A percentile compares a stretch with the other conserved stretches of the same genome.
These are phyloP conservation scores for Micromonas pusilla DNA, from an alignment of 139 green algal genomes.

Conservation along the genomic window DNA sequence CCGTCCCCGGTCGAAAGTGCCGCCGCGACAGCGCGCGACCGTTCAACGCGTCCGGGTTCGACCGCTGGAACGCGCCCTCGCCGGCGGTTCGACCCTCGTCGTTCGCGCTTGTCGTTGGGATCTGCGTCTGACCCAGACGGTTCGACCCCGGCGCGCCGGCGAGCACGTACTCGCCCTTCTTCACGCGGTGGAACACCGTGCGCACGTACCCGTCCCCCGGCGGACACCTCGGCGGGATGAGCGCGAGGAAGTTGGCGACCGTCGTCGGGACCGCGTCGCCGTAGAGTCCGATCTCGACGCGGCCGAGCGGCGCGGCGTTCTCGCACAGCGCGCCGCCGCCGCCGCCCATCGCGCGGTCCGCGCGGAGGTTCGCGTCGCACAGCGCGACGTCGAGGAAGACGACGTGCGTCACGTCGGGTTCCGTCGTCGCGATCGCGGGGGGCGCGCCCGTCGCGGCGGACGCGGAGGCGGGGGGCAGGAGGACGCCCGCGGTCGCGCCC, in stretches of 20 bases:
- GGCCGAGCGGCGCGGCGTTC: background rate
- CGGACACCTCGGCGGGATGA: constrained; percentile 3
- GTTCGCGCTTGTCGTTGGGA: background rate
- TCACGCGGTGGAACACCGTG: background rate
- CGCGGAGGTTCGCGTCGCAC: constrained; percentile 1
- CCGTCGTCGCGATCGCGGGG: background rate
- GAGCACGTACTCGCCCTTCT: background rate
- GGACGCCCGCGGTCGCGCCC: background rate
- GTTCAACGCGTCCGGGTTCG: background rate
- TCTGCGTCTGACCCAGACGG: background rate
- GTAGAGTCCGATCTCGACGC: background rate
- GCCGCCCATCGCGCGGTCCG: background rate
- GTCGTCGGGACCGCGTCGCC: background rate
- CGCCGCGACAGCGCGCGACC: background rate
- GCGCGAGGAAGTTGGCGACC: background rate
- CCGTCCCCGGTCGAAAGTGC: constrained; percentile 1
- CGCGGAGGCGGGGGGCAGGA: background rate
- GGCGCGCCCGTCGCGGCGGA: background rate
- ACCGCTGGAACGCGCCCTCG: background rate
- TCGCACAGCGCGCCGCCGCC: background rate
- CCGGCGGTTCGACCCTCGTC: background rate
- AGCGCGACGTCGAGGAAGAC: constrained; percentile 1
- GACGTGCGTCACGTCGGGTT: background rate
- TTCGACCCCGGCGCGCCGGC: background rate
- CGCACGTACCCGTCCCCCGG: background rate